Conservation (phyloP, 1,284 basidiomycete genomes). For the Ustilago hordei region DNA sequence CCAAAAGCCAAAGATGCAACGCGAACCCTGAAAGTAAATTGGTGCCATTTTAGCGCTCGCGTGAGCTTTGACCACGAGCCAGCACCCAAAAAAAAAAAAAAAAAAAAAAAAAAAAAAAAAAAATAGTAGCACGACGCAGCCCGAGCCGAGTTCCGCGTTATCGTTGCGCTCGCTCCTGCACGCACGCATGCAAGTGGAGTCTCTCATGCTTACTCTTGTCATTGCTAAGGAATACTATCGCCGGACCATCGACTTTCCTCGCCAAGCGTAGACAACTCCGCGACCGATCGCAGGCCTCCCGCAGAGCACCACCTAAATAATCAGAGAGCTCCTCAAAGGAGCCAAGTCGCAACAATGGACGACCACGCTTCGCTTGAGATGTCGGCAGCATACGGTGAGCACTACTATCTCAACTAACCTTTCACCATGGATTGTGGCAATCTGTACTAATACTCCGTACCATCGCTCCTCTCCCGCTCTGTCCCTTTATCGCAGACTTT, state of each 20-base stretch:
- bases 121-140: background rate
- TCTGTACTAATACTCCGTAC: background rate
- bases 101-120: too few species aligned
- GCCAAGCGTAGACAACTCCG: too few species aligned
- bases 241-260: too few species aligned
- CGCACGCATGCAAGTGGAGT: conserved; percentile 34
- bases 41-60: background rate
- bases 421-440: background rate
- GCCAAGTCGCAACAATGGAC: conserved; percentile 34
- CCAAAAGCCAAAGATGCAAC: conserved; percentile 1
- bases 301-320: background rate
- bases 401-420: background rate
- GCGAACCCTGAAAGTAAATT: conserved; percentile 16
- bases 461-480: too few species aligned
- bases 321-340: background rate
- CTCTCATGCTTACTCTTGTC: background rate
- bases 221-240: background rate
- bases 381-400: conserved; percentile 52
- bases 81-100: background rate
- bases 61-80: background rate
- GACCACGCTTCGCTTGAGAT: conserved; percentile 51
- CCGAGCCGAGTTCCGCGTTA: conserved; percentile 22
- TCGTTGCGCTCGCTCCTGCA: conserved; percentile 13
- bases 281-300: too few species aligned
- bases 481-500: conserved; percentile 75